Evolutionary conservation across 352 stramenopile genomes (phyloP).

Genomic region (Globisporangium splendens): DNA sequence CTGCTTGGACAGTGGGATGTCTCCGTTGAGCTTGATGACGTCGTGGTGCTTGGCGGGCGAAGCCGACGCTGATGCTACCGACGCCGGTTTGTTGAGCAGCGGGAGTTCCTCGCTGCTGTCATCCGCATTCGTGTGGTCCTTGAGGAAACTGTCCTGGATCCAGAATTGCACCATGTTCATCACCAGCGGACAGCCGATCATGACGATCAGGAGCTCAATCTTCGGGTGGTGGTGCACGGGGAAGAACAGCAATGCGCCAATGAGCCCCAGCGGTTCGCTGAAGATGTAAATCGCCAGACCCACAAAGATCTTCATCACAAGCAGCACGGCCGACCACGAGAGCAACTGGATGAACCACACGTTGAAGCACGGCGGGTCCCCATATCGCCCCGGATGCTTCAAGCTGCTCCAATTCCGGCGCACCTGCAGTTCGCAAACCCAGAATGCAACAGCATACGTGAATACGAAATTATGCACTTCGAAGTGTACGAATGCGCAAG

Average conservation of each 20-base stretch:
- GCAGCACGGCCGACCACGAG: conserved; percentile 63
- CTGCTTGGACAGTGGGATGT: conserved; percentile 5
- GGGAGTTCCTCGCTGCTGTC: conserved; percentile 24
- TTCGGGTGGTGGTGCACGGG: conserved; percentile 68
- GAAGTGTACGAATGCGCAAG: not conserved
- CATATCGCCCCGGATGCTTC: conserved; percentile 63
- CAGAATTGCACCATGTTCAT: conserved; percentile 89
- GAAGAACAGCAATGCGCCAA: conserved; percentile 65
- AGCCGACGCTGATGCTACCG: not conserved
- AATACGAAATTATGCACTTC: too few relatives aligned
- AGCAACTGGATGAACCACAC: conserved; percentile 62
- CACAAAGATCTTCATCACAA: conserved; percentile 70
- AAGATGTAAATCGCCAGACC: conserved; percentile 58
- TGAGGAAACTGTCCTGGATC: conserved; percentile 82
- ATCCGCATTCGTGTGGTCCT: conserved; percentile 26
- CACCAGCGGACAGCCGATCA: conserved; percentile 79
- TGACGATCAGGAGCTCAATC: conserved; percentile 78
- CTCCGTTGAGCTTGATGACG: conserved; percentile 9
- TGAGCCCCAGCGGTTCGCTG: conserved; percentile 48
- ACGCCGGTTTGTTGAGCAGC: conserved; percentile 17
- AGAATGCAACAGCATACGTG: too few relatives aligned
- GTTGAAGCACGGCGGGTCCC: conserved; percentile 57
- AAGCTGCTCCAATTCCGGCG: conserved; percentile 58
- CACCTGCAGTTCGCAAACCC: conserved; percentile 21
- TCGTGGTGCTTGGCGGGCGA: conserved; percentile 4